phyloP scores from a whole-genome alignment of 768 basidiomycete species.

The Xerocomellus amylosporus region DNA sequence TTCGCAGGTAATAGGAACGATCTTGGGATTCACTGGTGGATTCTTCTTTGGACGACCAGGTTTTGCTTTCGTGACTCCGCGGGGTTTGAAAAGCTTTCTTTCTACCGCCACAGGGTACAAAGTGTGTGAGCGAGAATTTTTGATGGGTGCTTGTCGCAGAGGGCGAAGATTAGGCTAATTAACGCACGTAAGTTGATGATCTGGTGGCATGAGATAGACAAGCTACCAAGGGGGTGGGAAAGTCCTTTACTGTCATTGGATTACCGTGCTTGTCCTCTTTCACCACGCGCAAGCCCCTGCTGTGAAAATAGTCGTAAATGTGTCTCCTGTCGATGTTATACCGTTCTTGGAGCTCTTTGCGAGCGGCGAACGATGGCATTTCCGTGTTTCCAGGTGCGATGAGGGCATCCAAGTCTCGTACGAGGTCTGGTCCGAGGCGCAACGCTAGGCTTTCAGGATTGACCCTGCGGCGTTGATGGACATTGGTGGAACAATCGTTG shows the following conservation, averaged over 20 bases:
- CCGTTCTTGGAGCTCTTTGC: constrained; percentile 68
- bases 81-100: constrained; percentile 21
- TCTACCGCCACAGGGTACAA: constrained; percentile 14
- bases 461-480: constrained; percentile 44
- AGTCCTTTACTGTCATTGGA: constrained; percentile 32
- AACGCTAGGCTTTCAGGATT: constrained; percentile 69
- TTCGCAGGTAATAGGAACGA: constrained; percentile 6
- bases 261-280: constrained; percentile 64
- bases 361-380: constrained; percentile 71
- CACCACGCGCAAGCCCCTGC: constrained; percentile 56
- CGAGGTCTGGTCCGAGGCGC: constrained; percentile 62
- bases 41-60: constrained; percentile 30
- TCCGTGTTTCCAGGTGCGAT: constrained; percentile 65
- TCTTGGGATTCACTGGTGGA: constrained; percentile 5
- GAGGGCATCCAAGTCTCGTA: constrained; percentile 69
- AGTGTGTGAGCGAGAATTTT: constrained; percentile 18
- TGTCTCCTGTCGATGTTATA: constrained; percentile 70
- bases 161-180: constrained; percentile 33
- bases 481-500: neutral
- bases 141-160: constrained; percentile 26
- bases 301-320: constrained; percentile 78
- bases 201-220: constrained; percentile 7
- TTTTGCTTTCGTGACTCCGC: constrained; percentile 32
- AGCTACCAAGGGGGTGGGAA: constrained; percentile 22
- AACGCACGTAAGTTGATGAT: constrained; percentile 9